Evolutionary conservation across 495 filamentous ascomycete species (phyloP), one percentile per base, ranked within the genome.

Genomic region (Astrothelium subdiscretum): DNA sequence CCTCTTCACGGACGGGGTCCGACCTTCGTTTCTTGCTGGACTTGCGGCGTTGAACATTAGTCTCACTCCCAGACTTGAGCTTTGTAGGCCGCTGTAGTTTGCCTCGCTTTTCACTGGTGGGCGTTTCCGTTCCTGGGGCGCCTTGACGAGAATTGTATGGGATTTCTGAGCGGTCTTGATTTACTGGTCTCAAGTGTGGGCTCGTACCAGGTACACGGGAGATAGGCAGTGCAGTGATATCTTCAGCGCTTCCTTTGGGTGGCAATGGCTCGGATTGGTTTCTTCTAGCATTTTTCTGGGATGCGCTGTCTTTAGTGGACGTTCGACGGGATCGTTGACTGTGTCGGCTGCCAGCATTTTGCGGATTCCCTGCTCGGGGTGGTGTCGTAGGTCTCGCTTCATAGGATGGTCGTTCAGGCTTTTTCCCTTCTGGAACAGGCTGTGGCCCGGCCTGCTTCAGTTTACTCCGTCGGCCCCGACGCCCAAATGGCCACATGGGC

Each of bases 21-120:
- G 84, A 83, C 59, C 87, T 86, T 61, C 87, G 81, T 72, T 90
- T 92, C 74, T 91, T 95, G 77, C 87, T 94, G 18, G 89, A 85
- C 67, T 83, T 88, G 57, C 86, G 83, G 32, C 85, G 81, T 40
- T 83, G 73, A 5, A 54, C 48, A 54, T 54, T 54, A 11, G 48
- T 29, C 48, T 54, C 48, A 54, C 48, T 54, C 48, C 29, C 27
- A 87, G 76, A 24, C 74, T 74, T 1, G 77, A 74, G 58, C 48
- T 62, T 40, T 78, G 78, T 75, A 78, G 72, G 70, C 77, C 80
- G 60, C 77, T 81, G 57, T 81, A 83, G 69, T 85, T 87, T 64
- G 69, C 70, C 54, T 83, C 85, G 42, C 90, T 72, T 6, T 87
- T 87, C 2, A 88, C 88, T n/a, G 81, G 79, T 44, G 10, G 69